Evolutionary conservation across 139 green algal species (phyloP).

Genomic region (Nannochloris sp.): DNA sequence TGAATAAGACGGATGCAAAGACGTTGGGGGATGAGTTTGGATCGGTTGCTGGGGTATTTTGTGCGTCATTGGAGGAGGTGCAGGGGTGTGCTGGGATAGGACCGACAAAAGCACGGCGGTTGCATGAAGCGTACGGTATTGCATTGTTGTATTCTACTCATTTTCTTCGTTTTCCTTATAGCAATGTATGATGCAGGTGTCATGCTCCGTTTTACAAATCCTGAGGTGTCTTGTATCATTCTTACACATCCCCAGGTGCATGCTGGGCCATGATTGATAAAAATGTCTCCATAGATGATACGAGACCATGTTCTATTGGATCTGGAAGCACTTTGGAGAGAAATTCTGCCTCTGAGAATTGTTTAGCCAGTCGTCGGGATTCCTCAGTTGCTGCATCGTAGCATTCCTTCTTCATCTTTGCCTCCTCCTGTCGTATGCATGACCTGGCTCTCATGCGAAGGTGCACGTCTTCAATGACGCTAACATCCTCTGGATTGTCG

Average conservation of each 20-base stretch:
- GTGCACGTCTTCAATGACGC: slow-evolving; percentile 10
- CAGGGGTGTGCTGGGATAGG: slow-evolving; percentile 71
- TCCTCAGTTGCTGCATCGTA: slow-evolving; percentile 15
- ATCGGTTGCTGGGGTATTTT: slow-evolving; percentile 26
- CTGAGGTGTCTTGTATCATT: neutral
- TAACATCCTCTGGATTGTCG: slow-evolving; percentile 20
- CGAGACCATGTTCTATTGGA: slow-evolving; percentile 10
- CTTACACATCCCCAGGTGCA: neutral
- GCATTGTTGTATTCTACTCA: neutral
- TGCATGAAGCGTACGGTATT: slow-evolving; percentile 36
- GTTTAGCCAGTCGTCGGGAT: slow-evolving; percentile 17
- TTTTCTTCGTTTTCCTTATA: neutral
- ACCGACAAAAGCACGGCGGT: slow-evolving; percentile 72
- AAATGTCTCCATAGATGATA: neutral
- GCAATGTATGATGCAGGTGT: neutral
- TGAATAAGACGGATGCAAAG: slow-evolving; percentile 74
- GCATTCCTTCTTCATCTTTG: neutral
- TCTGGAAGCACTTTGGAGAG: slow-evolving; percentile 28
- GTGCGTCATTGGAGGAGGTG: slow-evolving; percentile 49
- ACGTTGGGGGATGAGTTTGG: slow-evolving; percentile 45
- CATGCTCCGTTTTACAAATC: slow-evolving; percentile 11
- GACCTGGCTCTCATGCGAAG: slow-evolving; percentile 18
- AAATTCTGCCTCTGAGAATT: slow-evolving; percentile 25
- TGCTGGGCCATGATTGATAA: neutral
- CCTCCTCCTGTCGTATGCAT: slow-evolving; percentile 12